These are phyloP conservation scores for Neocatenulostroma microsporum DNA, from an alignment of 2,329 filamentous ascomycete genomes.

Conservation along the genomic window DNA sequence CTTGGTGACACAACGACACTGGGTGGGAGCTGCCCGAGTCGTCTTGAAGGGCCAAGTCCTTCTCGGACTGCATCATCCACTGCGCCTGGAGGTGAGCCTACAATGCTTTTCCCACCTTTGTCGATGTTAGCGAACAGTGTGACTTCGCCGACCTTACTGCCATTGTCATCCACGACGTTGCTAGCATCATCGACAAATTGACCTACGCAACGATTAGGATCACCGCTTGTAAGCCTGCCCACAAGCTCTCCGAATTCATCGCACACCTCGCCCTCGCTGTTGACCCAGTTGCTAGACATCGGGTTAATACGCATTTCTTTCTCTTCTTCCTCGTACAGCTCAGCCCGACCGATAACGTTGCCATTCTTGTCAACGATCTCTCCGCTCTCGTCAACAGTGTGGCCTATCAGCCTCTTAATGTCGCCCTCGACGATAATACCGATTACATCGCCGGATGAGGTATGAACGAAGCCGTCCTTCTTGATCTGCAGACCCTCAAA, in stretches of 20 bases:
- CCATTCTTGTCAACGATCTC: constrained; percentile 49
- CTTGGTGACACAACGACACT: constrained; percentile 94
- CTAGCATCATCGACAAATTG: too few species aligned
- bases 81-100: too few species aligned
- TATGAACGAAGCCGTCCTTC: constrained; percentile 51
- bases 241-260: too few species aligned
- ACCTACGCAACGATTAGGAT: too few species aligned
- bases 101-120: too few species aligned
- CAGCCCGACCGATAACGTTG: constrained; percentile 46
- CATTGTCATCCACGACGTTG: too few species aligned
- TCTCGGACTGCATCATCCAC: constrained; percentile 6
- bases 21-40: constrained; percentile 41
- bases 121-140: too few species aligned
- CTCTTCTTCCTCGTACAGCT: constrained; percentile 47
- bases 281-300: constrained; percentile 41
- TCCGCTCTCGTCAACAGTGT: constrained; percentile 45
- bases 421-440: constrained; percentile 45
- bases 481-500: constrained; percentile 50
- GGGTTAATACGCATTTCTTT: constrained; percentile 51
- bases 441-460: constrained; percentile 39
- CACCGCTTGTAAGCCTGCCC: too few species aligned
- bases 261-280: too few species aligned
- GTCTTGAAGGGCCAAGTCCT: constrained; percentile 21
- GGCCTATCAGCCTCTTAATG: constrained; percentile 44
- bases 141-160: too few species aligned